Base-by-base conservation (phyloP, 495 filamentous ascomycete species). In the Talaromyces adpressus region DNA sequence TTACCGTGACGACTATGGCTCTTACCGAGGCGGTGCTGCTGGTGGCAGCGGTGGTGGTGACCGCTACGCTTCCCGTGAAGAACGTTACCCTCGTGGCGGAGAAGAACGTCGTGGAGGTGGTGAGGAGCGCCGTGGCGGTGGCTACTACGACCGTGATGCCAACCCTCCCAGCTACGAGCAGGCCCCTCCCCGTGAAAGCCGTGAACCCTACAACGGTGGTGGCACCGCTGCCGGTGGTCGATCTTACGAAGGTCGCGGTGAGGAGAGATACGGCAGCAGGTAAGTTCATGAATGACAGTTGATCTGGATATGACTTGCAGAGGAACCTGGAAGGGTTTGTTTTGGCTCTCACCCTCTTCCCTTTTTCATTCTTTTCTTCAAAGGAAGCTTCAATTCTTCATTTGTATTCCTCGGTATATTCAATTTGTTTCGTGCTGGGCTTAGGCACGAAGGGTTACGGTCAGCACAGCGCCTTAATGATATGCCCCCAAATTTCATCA, bases 31-130 rank as follows among this genome's bases (percentile, higher is more conserved):
- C 70, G 82, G 85, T 65, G 82, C 84, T 61, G 81, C 82, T 68
- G 81, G 85, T 64, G 81, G 83, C 54, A 73, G 77, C 65, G 81
- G 67, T 64, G 77, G 51, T 67, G 75, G 73, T 74, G 86, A 88
- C 68, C 86, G 86, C 51, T 89, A 87, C 65, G 84, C 82, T 45
- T 85, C 86, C 65, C 86, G 85, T 60, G 81, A 85, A 63, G 88
- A 91, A 64, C 85, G 88, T 61, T 90, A 90, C 72, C 81, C 81
- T 59, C 79, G 81, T 62, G 81, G 85, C 51, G 78, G 83, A 22
- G 83, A 86, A 66, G 84, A 86, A 68, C 87, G 89, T 69, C 76
- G 80, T 67, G 78, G 84, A 59, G 75, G 76, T 66, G 79, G 79
- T 68, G 81, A 78, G 59, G 78, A 77, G 59, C 72, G 70, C 64